Conservation (phyloP, 2,329 filamentous ascomycete genomes). For the Ceratocystis eucalypticola region DNA sequence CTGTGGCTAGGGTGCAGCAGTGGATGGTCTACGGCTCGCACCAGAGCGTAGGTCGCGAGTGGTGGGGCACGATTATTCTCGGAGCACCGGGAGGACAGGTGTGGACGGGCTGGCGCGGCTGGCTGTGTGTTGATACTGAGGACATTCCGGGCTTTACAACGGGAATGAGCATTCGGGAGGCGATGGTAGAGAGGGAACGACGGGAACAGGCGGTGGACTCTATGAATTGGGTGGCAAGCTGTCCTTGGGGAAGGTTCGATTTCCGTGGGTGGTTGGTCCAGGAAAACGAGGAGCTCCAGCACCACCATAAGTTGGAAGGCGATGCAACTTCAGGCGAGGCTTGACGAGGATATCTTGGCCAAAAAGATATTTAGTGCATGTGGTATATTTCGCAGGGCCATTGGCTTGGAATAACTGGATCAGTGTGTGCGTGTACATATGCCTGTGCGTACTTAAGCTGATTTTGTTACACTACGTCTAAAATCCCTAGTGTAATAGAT, state of each 20-base stretch:
- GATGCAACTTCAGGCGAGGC: background rate
- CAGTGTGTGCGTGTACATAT: too few species aligned
- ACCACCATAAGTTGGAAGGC: background rate
- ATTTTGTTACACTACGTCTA: too few species aligned
- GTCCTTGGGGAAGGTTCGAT: conserved; percentile 38
- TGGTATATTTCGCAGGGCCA: background rate
- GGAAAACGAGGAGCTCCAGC: background rate
- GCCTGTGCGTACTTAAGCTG: too few species aligned
- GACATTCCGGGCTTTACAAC: conserved; percentile 29
- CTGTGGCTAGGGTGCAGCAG: conserved; percentile 31
- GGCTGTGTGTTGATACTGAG: conserved; percentile 38
- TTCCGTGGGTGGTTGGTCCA: conserved; percentile 24
- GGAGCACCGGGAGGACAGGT: conserved; percentile 31
- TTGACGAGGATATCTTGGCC: background rate
- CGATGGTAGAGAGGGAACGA: conserved; percentile 29
- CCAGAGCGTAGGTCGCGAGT: conserved; percentile 35
- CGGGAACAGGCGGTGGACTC: conserved; percentile 31
- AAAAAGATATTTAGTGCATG: background rate
- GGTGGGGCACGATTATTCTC: conserved; percentile 46
- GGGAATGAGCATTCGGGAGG: conserved; percentile 33
- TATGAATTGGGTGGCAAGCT: conserved; percentile 29
- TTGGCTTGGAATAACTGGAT: background rate
- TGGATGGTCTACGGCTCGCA: conserved; percentile 38
- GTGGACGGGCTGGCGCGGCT: conserved; percentile 28
- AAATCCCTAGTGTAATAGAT: too few species aligned